Base-by-base conservation (phyloP, 2,329 filamentous ascomycete genomes). In the Sporothrix pallida region DNA sequence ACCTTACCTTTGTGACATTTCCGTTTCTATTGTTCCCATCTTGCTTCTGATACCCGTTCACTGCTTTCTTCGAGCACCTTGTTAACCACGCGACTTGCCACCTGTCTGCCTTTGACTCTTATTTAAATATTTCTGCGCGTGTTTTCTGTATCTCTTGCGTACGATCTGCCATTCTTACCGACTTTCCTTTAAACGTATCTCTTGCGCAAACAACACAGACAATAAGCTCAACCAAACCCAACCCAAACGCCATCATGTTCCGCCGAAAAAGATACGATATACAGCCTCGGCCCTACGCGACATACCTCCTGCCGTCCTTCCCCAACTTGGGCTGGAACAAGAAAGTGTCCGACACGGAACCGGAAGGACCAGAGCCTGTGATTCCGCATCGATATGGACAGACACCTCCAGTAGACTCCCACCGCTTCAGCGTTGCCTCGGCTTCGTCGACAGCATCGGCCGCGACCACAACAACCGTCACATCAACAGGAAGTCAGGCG, bases 231-330 rank as follows among this genome's bases (percentile, higher is more conserved):
- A 50, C 12, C 42, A 20, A 44, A 42, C 60, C 60, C 10, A 46
- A 7, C 37, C 31, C 31, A 6, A 65, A 20, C 56, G 12, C 4
- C 42, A 42, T 5, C 44, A 72, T 50, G 42, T 20, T 42, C 46
- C 46, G 12, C 23, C 42, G 20, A 8, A 60, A 4, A 10, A 42
- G 63, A 20, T 26, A 67, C 62, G 20, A 46, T 23, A 31, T 23
- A 8, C 42, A 15, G 6, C 65, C 46, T 12, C 78, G 75, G 15
- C 72, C 72, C 5, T 78, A 78, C 58, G 77, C 78, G 1, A 74
- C 76, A 37, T 81, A 76, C 70, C 78, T 81, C 23, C 77, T 80
- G 20, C 79, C 79, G 2, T 76, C 77, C 54, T 73, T 80, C 9
- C 76, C 70, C 26, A 58, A 77, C 5, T 75, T 78, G 20, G 77